Base-by-base conservation (phyloP, 352 stramenopile species). In the Phytophthora europaea region DNA sequence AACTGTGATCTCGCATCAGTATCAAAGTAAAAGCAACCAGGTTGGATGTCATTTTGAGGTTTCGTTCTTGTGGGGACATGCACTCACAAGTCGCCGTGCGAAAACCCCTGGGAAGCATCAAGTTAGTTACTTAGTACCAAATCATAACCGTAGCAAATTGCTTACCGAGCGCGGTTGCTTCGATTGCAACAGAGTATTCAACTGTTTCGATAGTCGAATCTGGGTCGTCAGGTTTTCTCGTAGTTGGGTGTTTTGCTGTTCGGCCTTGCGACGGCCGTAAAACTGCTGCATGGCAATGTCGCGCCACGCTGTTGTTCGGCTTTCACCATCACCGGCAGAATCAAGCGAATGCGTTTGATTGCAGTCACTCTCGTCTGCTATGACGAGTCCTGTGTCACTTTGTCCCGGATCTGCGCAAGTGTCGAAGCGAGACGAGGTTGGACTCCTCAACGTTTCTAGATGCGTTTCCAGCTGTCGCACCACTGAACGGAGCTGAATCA, bases 401-500 rank as follows among this genome's bases (percentile, higher is more conserved):
- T 53, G n/a, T 53, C n/a, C 22, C 38, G 38, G 38, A n/a, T n/a
- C 38, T 18, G n/a, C 20, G 7, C 20, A 28, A 20, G 47, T 31
- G 47, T 53, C 31, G 47, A 45, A 23, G 28, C 58, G 58, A 65
- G 58, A 15, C 10, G 26, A 65, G 45, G 23, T 34, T n/a, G 58
- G 58, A 45, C 58, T 53, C 28, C 28, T 47, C 26, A 65, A 34
- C 10, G 58, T 56, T 56, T 65, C 58, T 10, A 65, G 58, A 43
- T 65, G 58, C 4, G 10, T 55, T 38, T 65, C 58, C 58, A 65
- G 45, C 16, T 65, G 33, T 5, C n/a, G 51, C 26, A 65, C 58
- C 16, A 65, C 58, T 26, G 58, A 65, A 10, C 58, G 58, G 40
- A 65, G 58, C 52, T 65, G 58, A 45, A 65, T 65, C 23, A 65